phyloP scores from a whole-genome alignment of 306 rosid genomes.

The Cercis canadensis region DNA sequence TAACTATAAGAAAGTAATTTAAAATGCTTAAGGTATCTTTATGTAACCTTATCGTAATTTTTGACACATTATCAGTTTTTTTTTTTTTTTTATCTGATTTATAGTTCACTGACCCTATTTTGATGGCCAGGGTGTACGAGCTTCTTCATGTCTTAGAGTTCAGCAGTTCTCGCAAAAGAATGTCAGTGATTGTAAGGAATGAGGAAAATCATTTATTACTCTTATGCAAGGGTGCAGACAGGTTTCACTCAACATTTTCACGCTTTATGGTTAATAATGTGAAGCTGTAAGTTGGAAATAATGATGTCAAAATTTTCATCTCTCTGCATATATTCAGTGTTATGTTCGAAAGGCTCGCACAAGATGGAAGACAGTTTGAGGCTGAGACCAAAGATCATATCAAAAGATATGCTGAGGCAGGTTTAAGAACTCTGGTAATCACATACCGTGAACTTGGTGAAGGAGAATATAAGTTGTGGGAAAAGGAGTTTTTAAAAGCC shows the following conservation, averaged over 20 bases:
- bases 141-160: constrained; percentile 84
- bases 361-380: constrained; percentile 71
- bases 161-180: constrained; percentile 89
- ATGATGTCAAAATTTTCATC: constrained; percentile 37
- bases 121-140: constrained; percentile 60
- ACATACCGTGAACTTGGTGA: constrained; percentile 66
- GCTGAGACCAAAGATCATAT: constrained; percentile 72
- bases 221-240: constrained; percentile 95
- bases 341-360: constrained; percentile 75
- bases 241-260: constrained; percentile 55
- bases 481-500: constrained; percentile 60
- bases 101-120: constrained; percentile 36
- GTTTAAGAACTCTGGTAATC: constrained; percentile 80
- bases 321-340: constrained; percentile 56
- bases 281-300: constrained; percentile 37
- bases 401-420: constrained; percentile 81
- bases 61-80: background rate
- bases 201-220: constrained; percentile 66
- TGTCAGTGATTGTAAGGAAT: constrained; percentile 88
- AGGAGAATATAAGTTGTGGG: constrained; percentile 73
- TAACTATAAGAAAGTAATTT: constrained; percentile 1
- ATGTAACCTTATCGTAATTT: constrained; percentile 8
- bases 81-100: constrained; percentile 25
- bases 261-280: constrained; percentile 27
- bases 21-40: background rate